Evolutionary conservation across 345 rosid genomes (phyloP).

Genomic region (Hibiscus trionum): DNA sequence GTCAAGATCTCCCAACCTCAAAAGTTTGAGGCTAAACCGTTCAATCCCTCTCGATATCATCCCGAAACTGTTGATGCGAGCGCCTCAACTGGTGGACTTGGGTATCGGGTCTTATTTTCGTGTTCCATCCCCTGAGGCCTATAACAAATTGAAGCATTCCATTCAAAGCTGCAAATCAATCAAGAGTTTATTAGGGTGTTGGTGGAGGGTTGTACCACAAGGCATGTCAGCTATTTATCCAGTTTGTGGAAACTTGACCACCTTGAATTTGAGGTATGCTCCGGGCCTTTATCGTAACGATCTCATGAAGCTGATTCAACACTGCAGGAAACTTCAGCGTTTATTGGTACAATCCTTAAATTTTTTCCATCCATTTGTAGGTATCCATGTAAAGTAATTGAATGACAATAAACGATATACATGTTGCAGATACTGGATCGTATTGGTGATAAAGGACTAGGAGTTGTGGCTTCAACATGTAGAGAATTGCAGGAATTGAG

Average conservation of each 20-base stretch:
- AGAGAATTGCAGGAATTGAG: constrained; percentile 79
- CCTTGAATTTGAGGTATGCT: constrained; percentile 84
- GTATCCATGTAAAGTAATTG: not conserved
- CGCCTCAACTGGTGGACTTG: constrained; percentile 72
- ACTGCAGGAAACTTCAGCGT: constrained; percentile 66
- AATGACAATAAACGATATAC: constrained; percentile 7
- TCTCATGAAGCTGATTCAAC: constrained; percentile 51
- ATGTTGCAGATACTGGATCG: constrained; percentile 72
- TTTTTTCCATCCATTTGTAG: not conserved
- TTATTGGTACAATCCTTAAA: constrained; percentile 53
- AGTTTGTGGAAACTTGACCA: constrained; percentile 48
- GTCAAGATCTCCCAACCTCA: constrained; percentile 79
- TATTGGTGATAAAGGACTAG: constrained; percentile 83
- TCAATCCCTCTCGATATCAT: constrained; percentile 67
- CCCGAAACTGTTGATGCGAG: constrained; percentile 48
- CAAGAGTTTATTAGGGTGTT: constrained; percentile 75
- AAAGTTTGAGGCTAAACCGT: constrained; percentile 70
- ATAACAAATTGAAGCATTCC: constrained; percentile 35
- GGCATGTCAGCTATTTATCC: constrained; percentile 60
- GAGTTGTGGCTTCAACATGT: constrained; percentile 64
- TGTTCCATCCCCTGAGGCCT: constrained; percentile 58
- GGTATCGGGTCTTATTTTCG: constrained; percentile 72
- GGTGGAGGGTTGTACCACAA: constrained; percentile 51
- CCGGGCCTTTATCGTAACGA: constrained; percentile 57
- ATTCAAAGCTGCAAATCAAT: constrained; percentile 48